These are phyloP conservation scores for Aristolochia contorta DNA, from an alignment of 164 flowering plant species.

Conservation along the genomic window DNA sequence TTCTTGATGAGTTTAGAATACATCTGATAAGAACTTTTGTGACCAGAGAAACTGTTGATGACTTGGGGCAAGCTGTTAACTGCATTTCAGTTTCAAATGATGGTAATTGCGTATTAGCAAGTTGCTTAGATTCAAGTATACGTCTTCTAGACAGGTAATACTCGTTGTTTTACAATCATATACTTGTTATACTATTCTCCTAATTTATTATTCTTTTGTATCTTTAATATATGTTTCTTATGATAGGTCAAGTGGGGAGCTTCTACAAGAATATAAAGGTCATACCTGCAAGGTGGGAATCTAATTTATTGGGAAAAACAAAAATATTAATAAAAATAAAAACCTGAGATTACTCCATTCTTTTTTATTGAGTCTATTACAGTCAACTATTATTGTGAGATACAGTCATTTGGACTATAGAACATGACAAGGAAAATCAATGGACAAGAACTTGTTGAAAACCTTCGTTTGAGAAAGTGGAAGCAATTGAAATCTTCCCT, in stretches of 20 bases:
- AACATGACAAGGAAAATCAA: no score
- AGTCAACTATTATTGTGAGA: no score
- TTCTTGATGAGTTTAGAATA: not conserved
- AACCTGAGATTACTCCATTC: not conserved
- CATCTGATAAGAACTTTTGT: constrained; percentile 2
- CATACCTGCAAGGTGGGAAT: constrained; percentile 87
- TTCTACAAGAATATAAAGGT: constrained; percentile 88
- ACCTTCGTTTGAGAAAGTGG: no score
- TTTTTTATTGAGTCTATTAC: not conserved
- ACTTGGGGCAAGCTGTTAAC: constrained; percentile 89
- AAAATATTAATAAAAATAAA: not conserved
- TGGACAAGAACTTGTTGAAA: no score
- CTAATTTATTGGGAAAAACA: not conserved
- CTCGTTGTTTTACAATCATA: not conserved
- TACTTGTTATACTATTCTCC: not conserved
- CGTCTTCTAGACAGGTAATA: constrained; percentile 81
- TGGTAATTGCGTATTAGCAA: constrained; percentile 81
- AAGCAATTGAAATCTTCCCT: no score
- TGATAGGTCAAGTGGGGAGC: constrained; percentile 71
- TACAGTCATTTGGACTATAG: no score
- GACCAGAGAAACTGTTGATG: constrained; percentile 65
- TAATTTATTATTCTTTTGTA: not conserved
- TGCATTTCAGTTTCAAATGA: constrained; percentile 92
- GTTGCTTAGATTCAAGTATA: constrained; percentile 88
- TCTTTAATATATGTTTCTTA: not conserved